Evolutionary conservation across 306 rosid genomes (phyloP).

Genomic region (Prunus mongolica): DNA sequence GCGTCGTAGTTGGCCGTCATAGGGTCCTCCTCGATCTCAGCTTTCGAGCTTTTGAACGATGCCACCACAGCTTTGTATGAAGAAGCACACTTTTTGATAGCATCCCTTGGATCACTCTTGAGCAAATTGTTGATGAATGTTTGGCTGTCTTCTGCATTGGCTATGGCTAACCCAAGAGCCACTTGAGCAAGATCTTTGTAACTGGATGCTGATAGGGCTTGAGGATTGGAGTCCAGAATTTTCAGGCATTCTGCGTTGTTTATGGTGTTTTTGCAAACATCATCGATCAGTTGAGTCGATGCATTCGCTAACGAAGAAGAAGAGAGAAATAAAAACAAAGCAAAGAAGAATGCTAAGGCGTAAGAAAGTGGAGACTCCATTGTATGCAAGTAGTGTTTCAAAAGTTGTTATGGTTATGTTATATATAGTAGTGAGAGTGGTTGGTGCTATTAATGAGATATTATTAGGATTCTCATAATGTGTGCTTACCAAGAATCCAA

Average conservation of each 20-base stretch:
- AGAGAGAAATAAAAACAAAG: not conserved
- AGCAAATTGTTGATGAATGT: not conserved
- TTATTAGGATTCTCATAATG: too few species aligned
- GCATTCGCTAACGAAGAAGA: constrained; percentile 1
- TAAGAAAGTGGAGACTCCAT: not conserved
- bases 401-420: not conserved
- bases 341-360: not conserved
- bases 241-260: constrained; percentile 4
- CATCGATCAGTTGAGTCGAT: not conserved
- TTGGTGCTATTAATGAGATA: not conserved
- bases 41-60: constrained; percentile 8
- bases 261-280: not conserved
- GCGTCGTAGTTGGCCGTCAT: constrained; percentile 30
- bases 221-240: not conserved
- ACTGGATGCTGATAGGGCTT: not conserved
- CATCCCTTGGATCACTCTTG: not conserved
- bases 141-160: not conserved
- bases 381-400: not conserved
- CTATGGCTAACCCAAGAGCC: not conserved
- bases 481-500: not conserved
- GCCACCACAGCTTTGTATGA: not conserved
- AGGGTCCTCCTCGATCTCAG: constrained; percentile 12
- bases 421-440: not conserved
- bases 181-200: not conserved
- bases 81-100: constrained; percentile 10